Base-by-base conservation (phyloP, 2,329 filamentous ascomycete species). In the Colletotrichum limetticola region DNA sequence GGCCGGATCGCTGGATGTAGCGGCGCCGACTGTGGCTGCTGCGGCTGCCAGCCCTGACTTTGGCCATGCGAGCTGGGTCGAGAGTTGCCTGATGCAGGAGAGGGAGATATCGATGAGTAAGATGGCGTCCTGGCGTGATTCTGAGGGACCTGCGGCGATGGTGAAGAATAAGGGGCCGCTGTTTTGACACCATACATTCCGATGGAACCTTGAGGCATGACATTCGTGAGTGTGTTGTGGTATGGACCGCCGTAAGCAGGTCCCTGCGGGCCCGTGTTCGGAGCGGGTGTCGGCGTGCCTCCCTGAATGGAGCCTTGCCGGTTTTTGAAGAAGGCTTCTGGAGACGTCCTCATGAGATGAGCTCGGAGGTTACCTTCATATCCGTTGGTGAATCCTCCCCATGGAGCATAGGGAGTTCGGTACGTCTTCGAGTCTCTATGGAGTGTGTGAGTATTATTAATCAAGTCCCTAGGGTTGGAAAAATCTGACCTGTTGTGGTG, bases 341-440 rank as follows among this genome's bases (percentile, higher is more conserved):
- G 83, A 24, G 71, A 73, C 11, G 82, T 81, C 66, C 66, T 58
- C 79, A 86, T 83, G 57, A 88, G 73, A 70, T 88, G 85, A 22
- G 85, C 84, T 61, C 83, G 82, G 22, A 86, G 73, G 60, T 86
- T 87, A 24, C 87, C 88, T 78, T 91, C 88, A 69, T 91, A 91
- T 5, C 89, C 89, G 73, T 91, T 91, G 42, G 87, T 90, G 76
- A 91, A 91, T 0, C 89, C 90, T 28, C 88, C 87, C 81, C 83
- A 85, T 1, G 85, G 82, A 19, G 87, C 85, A 77, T 92, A 92
- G 1, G 90, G 90, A 5, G 89, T 91, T 62, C 88, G 86, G 72
- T 92, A 91, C 66, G 87, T 87, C 8, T 86, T 84, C 6, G 87
- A 82, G 72, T 89, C 87, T 80, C 88, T 89, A 73, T 5, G n/a